These are phyloP conservation scores for Pseudogymnoascus sp. DNA, from an alignment of 2,329 filamentous ascomycete genomes.

Conservation along the genomic window DNA sequence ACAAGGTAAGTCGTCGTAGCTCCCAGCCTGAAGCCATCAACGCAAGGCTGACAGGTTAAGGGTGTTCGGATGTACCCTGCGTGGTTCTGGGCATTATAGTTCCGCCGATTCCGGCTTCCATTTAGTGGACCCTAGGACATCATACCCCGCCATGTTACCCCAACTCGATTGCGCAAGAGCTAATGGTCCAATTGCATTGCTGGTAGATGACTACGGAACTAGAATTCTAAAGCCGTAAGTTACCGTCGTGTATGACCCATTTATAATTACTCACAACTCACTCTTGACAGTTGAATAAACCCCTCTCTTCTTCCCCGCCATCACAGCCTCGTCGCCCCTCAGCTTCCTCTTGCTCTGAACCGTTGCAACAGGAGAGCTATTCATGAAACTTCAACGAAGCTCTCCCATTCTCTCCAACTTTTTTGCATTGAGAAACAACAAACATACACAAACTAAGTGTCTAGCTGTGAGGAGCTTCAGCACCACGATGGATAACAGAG, in stretches of 20 bases:
- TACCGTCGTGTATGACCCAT: background rate
- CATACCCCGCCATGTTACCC: slow-evolving; percentile 4
- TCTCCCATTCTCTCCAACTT: background rate
- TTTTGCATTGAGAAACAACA: background rate
- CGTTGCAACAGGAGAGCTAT: background rate
- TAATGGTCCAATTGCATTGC: background rate
- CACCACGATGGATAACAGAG: slow-evolving; percentile 23
- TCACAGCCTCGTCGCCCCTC: background rate
- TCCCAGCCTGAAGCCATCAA: background rate
- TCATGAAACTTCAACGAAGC: background rate
- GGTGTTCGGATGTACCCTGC: background rate
- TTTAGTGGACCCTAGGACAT: slow-evolving; percentile 4
- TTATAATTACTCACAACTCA: background rate
- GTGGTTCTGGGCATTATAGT: background rate
- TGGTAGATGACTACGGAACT: background rate
- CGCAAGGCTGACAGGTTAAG: background rate
- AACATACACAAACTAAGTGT: background rate
- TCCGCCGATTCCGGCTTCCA: background rate
- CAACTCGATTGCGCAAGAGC: slow-evolving; percentile 2
- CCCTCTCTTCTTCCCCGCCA: background rate
- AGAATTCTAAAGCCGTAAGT: slow-evolving; percentile 5
- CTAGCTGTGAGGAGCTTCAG: slow-evolving; percentile 13
- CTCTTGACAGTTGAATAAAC: background rate
- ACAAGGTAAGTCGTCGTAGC: background rate
- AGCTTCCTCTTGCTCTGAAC: background rate